Conservation (phyloP, 78 protist genomes). For the Creolimax fragrantissima region DNA sequence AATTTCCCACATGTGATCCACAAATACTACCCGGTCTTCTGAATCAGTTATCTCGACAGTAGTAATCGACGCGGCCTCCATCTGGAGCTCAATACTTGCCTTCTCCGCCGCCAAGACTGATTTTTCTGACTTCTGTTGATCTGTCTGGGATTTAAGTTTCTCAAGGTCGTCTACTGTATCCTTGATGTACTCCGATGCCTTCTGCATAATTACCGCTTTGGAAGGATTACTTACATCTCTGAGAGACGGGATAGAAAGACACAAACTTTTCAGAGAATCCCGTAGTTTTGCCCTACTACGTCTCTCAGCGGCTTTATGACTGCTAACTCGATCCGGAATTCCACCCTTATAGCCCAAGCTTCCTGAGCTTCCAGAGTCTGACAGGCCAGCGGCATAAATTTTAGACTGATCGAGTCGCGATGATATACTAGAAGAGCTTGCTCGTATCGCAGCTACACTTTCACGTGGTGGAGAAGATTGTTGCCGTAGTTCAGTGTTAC, state of each 20-base stretch:
- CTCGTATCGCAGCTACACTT: too few species aligned
- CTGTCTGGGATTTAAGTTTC: not conserved
- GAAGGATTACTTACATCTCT: conserved; percentile 8
- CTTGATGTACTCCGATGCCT: not conserved
- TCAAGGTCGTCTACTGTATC: not conserved
- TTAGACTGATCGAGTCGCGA: not conserved
- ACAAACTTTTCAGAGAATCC: not conserved
- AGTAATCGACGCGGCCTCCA: not conserved
- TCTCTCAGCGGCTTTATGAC: conserved; percentile 30
- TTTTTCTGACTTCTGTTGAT: not conserved
- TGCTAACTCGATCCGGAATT: conserved; percentile 5
- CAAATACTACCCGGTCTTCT: not conserved
- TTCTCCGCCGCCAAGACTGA: not conserved
- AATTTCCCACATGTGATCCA: conserved; percentile 41
- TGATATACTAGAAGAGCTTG: not conserved
- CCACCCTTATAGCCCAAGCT: not conserved
- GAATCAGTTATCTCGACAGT: conserved; percentile 29
- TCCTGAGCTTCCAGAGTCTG: not conserved
- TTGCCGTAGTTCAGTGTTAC: too few species aligned
- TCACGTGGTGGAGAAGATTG: too few species aligned
- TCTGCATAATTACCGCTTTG: conserved; percentile 4
- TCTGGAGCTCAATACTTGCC: not conserved
- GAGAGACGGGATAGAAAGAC: conserved; percentile 12
- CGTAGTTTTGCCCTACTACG: conserved; percentile 14
- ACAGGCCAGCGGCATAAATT: not conserved